Conservation (phyloP, 345 rosid genomes). For the Bruguiera sexangula region DNA sequence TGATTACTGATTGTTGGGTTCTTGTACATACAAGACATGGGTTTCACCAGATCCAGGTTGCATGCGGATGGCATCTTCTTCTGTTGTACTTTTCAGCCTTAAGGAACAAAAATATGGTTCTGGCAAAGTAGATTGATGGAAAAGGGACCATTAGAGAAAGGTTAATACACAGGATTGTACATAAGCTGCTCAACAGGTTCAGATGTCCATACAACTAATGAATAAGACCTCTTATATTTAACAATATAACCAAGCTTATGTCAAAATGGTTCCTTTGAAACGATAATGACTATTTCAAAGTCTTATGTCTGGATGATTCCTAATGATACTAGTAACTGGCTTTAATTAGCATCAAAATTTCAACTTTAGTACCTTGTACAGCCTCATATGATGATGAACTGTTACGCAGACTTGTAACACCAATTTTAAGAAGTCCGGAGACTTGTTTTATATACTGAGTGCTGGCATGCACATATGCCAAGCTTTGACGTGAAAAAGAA, state of each 20-base stretch:
- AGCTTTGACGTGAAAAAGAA: slow-evolving; percentile 81
- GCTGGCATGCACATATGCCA: slow-evolving; percentile 92
- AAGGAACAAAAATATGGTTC: slow-evolving; percentile 75
- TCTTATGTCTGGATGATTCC: background rate
- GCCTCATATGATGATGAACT: slow-evolving; percentile 87
- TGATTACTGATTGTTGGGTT: background rate
- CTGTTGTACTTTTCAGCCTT: slow-evolving; percentile 76
- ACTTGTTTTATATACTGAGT: slow-evolving; percentile 88
- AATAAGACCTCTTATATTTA: background rate
- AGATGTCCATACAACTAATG: background rate
- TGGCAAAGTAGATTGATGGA: slow-evolving; percentile 24
- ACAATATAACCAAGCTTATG: too few species aligned
- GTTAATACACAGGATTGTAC: background rate
- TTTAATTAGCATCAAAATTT: background rate
- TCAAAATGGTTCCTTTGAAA: too few species aligned
- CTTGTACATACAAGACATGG: slow-evolving; percentile 75
- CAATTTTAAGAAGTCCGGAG: slow-evolving; percentile 86
- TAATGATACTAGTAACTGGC: background rate
- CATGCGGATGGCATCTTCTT: slow-evolving; percentile 74
- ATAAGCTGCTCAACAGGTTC: slow-evolving; percentile 10
- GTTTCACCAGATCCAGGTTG: slow-evolving; percentile 96
- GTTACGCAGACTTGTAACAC: slow-evolving; percentile 83
- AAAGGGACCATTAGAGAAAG: background rate
- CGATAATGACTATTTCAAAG: background rate
- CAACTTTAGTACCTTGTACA: slow-evolving; percentile 59